Conservation (phyloP, 2,329 filamentous ascomycete genomes). For the Bipolaris oryzae region DNA sequence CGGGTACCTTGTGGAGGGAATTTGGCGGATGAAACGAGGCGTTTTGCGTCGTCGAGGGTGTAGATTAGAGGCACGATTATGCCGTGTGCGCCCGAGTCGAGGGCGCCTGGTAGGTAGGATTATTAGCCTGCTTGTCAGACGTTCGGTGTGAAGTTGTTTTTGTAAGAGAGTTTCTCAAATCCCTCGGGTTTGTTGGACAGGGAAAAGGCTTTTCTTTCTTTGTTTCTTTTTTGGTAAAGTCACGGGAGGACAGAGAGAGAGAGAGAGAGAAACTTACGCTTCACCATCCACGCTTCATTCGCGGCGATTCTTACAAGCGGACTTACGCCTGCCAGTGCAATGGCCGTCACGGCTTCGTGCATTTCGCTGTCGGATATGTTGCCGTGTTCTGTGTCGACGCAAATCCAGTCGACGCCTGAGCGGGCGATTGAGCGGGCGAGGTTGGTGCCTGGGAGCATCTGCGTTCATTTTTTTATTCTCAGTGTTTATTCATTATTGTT, state of each 20-base stretch:
- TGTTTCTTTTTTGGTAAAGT: too few relatives aligned
- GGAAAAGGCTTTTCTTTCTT: too few relatives aligned
- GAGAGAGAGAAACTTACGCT: conserved; percentile 56
- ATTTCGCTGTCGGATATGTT: conserved; percentile 62
- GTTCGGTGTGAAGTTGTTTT: too few relatives aligned
- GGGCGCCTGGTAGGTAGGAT: conserved; percentile 53
- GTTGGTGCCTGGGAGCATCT: conserved; percentile 38
- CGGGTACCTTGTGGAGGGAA: conserved; percentile 62
- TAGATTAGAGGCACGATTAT: conserved; percentile 62
- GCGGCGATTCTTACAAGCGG: conserved; percentile 58
- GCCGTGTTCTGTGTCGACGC: conserved; percentile 62
- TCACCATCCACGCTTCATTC: conserved; percentile 67
- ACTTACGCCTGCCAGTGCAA: conserved; percentile 52
- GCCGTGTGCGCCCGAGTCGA: conserved; percentile 66
- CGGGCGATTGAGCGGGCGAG: conserved; percentile 60
- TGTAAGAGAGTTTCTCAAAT: too few relatives aligned
- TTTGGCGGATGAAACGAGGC: conserved; percentile 59
- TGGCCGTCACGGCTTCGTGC: conserved; percentile 62
- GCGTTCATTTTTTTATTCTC: too few relatives aligned
- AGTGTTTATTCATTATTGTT: not conserved
- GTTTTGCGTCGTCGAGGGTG: conserved; percentile 59
- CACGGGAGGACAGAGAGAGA: too few relatives aligned
- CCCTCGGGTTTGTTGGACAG: too few relatives aligned
- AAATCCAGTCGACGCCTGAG: conserved; percentile 61
- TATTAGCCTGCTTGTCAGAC: too few relatives aligned